These are phyloP conservation scores for Wickerhamiella dianesei DNA, from an alignment of 805 yeast genomes.

Conservation along the genomic window DNA sequence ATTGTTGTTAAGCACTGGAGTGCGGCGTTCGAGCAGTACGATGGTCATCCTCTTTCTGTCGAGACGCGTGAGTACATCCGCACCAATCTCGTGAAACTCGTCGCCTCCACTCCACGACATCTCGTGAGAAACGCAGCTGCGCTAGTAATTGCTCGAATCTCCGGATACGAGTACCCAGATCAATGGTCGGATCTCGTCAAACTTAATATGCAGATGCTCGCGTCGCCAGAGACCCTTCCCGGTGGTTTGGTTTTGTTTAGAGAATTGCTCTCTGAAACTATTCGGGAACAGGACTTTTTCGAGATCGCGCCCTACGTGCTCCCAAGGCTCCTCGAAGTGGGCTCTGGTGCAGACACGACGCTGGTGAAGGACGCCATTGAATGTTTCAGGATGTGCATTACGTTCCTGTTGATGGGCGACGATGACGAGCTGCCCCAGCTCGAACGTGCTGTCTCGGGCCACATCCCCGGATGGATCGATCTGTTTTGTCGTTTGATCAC, in stretches of 20 bases:
- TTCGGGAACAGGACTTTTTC: conserved; percentile 78
- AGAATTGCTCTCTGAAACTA: conserved; percentile 74
- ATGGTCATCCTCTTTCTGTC: conserved; percentile 49
- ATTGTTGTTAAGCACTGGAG: conserved; percentile 69
- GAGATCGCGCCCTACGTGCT: conserved; percentile 36
- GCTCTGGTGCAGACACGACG: conserved; percentile 9
- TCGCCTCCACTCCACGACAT: conserved; percentile 33
- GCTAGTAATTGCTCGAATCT: conserved; percentile 68
- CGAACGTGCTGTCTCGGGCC: conserved; percentile 10
- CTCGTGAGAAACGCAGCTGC: conserved; percentile 48
- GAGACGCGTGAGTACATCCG: conserved; percentile 42
- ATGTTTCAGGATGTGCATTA: conserved; percentile 25
- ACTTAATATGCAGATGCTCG: conserved; percentile 11
- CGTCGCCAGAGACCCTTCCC: conserved; percentile 37
- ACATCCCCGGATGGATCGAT: conserved; percentile 13
- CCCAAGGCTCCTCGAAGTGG: conserved; percentile 14
- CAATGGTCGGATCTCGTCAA: conserved; percentile 68
- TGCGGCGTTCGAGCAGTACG: conserved; percentile 61
- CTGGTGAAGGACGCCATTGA: conserved; percentile 19
- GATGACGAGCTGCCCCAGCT: conserved; percentile 17
- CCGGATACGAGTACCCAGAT: conserved; percentile 85
- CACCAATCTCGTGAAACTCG: conserved; percentile 35
- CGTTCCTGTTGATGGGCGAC: conserved; percentile 21
- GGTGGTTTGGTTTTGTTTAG: conserved; percentile 27
- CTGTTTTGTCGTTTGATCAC: conserved; percentile 7